Evolutionary conservation across 2,329 filamentous ascomycete species (phyloP).

Genomic region (Orbilia oligospora): DNA sequence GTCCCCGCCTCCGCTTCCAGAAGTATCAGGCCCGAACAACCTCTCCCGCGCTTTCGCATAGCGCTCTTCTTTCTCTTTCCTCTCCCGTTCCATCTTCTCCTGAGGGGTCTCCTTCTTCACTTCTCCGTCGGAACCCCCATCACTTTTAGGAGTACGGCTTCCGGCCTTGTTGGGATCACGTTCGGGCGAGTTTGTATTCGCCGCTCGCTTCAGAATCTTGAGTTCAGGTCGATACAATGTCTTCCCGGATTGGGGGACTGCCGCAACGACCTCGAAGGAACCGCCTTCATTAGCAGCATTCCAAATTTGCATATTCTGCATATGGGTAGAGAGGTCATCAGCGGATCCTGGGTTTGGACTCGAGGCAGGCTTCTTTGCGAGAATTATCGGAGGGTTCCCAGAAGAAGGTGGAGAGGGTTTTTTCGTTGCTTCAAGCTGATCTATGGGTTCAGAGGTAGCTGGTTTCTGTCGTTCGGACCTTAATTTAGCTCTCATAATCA

Average conservation of each 20-base stretch:
- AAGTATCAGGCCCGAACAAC: constrained; percentile 61
- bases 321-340: constrained; percentile 49
- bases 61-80: constrained; percentile 62
- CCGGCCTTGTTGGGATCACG: constrained; percentile 48
- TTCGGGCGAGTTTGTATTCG: constrained; percentile 46
- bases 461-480: constrained; percentile 20
- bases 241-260: constrained; percentile 57
- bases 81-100: constrained; percentile 59
- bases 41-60: constrained; percentile 63
- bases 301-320: constrained; percentile 59
- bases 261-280: constrained; percentile 49
- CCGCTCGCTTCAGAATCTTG: constrained; percentile 63
- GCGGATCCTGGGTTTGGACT: constrained; percentile 23
- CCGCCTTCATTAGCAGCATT: constrained; percentile 55
- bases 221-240: constrained; percentile 64
- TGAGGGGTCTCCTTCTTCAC: constrained; percentile 55
- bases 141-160: constrained; percentile 60
- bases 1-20: constrained; percentile 38
- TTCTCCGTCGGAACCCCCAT: constrained; percentile 54
- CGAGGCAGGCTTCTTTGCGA: constrained; percentile 48
- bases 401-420: constrained; percentile 2
- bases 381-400: constrained; percentile 36
- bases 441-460: constrained; percentile 18
- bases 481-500: constrained; percentile 25
- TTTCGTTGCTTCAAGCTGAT: constrained; percentile 33